phyloP scores from a whole-genome alignment of 2,329 filamentous ascomycete genomes.

The Scytalidium sp. region DNA sequence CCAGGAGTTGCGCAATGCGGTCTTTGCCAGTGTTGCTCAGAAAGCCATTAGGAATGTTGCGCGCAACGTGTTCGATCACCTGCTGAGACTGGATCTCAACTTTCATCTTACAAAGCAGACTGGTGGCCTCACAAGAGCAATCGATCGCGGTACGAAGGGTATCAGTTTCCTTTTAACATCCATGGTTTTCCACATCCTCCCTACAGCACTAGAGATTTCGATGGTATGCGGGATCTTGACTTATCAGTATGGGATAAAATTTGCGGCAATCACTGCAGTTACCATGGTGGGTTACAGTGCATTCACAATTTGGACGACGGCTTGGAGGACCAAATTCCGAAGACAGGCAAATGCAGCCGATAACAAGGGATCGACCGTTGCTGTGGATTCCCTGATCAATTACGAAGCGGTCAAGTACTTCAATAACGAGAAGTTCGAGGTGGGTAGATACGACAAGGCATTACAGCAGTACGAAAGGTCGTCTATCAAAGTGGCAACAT shows the following conservation, averaged over 20 bases:
- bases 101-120: constrained; percentile 96
- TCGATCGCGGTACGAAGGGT: constrained; percentile 95
- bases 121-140: constrained; percentile 86
- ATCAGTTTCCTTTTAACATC: constrained; percentile 96
- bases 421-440: constrained; percentile 97
- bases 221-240: constrained; percentile 97
- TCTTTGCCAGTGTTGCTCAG: constrained; percentile 95
- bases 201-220: constrained; percentile 88
- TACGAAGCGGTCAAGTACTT: constrained; percentile 99
- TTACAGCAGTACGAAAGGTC: constrained; percentile 85
- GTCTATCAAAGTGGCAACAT: constrained; percentile 96
- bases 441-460: constrained; percentile 83
- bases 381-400: constrained; percentile 95
- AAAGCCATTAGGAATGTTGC: constrained; percentile 93
- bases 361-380: constrained; percentile 91
- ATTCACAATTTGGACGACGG: constrained; percentile 96
- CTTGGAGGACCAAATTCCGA: constrained; percentile 95
- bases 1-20: constrained; percentile 90
- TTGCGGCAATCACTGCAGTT: constrained; percentile 82
- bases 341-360: constrained; percentile 95
- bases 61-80: constrained; percentile 85
- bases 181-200: constrained; percentile 97
- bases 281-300: constrained; percentile 94
- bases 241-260: constrained; percentile 89
- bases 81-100: constrained; percentile 83